Base-by-base conservation (phyloP, 78 protist species). In the Dictyostelium purpureum region DNA sequence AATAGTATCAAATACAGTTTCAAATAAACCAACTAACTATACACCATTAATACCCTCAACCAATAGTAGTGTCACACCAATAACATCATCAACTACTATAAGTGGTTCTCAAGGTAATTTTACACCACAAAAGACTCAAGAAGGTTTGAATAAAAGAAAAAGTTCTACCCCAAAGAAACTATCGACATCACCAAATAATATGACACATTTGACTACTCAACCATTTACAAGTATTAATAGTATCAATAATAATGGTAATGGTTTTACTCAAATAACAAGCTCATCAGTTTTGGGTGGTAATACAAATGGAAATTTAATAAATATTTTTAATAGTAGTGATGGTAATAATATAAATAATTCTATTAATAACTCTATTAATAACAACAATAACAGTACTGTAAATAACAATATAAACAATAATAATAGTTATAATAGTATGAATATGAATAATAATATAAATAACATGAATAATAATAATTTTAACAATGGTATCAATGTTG, bases 91-190 rank as follows among this genome's bases (percentile, higher is more conserved):
- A 76, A 9, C 12, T 11, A 57, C n/a, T n/a, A n/a, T n/a, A n/a
- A n/a, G n/a, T n/a, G n/a, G n/a, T n/a, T n/a, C n/a, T n/a, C n/a
- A 31, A 38, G 6, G 6, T 24, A 37, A 42, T 31, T 4, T 37
- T 24, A 28, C 73, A 24, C 69, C 51, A n/a, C 37, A 31, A 26
- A 71, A 24, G 37, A 61, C 18, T 38, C 69, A 37, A 24, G n/a
- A n/a, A n/a, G n/a, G n/a, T n/a, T 14, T n/a, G 0, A n/a, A 28
- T 10, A 43, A 47, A 37, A 70, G 82, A 47, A 85, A 85, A 63
- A 85, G 49, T 61, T 31, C 47, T 52, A 85, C 92, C 57, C 92
- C 92, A 40, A 85, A 85, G 71, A 85, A 85, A 49, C 6, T 85
- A 59, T 26, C 56, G 11, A 40, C 63, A 31, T 57, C 69, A 77